Base-by-base conservation (phyloP, 1,139 yeast genomes). In the Geotrichum histeridarum region DNA sequence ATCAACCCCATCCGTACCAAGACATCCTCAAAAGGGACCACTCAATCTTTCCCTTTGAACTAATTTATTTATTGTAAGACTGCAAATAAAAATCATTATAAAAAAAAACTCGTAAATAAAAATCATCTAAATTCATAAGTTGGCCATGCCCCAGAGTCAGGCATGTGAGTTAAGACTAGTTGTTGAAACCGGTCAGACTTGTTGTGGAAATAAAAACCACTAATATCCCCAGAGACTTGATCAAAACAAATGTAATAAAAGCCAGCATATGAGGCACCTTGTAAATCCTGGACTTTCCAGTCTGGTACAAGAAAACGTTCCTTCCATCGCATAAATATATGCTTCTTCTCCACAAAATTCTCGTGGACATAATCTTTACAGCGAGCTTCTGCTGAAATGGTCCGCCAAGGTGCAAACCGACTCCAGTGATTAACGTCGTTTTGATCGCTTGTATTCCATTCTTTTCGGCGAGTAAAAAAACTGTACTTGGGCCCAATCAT, bases 271-370 rank as follows among this genome's bases (percentile, higher is more conserved):
- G 95, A 85, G 0, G 96, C 97, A 15, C 94, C 95, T 44, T 78
- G 66, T 11, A 70, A 61, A 43, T 67, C 67, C 15, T 78, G 81
- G 14, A 84, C 74, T 51, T 81, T 72, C 18, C 90, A 82, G 69
- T 90, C 95, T 0, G 96, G 95, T 11, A 87, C 82, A 58, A 90
- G 72, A 65, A 88, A 89, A 64, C 83, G 82, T 68, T 91, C 98
- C 70, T 91, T 91, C 97, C 97, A 91, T 61, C 97, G 77, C 97
- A 91, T 91, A 67, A 83, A 91, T 6, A 91, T 72, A 64, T 76
- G 81, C 54, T 80, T 76, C 59, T 77, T 75, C 51, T 70, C 59
- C 39, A 63, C 67, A 58, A 61, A 70, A 55, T 67, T 61, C 30
- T 59, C 58, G 47, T 70, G 70, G 33, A 66, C 66, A 51, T 67